A percentile compares a stretch with the other conserved stretches of the same genome.
phyloP scores from a whole-genome alignment of 2,329 filamentous ascomycete genomes.

The Talaromyces sp. region DNA sequence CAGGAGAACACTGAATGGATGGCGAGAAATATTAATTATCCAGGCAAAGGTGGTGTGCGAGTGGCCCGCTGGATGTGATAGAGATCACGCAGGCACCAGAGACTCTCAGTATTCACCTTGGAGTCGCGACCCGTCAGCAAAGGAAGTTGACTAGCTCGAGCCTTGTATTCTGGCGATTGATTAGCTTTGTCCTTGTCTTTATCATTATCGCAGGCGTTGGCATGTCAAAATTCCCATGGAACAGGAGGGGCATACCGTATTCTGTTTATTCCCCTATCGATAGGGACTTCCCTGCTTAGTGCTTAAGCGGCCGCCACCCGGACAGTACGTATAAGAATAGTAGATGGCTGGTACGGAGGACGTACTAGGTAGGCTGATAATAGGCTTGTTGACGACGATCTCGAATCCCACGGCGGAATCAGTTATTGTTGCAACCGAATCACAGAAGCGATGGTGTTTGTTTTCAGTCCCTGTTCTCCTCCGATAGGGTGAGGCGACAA shows the following conservation, averaged over 20 bases:
- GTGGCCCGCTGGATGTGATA: constrained; percentile 11
- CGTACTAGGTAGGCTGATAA: not conserved
- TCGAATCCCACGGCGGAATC: not conserved
- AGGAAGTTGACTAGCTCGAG: not conserved
- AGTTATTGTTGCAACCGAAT: not conserved
- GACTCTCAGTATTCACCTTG: constrained; percentile 13
- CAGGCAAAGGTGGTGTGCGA: constrained; percentile 3
- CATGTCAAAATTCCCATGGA: not conserved
- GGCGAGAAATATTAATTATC: not conserved
- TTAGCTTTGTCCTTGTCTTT: not conserved
- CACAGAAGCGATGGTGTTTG: not conserved
- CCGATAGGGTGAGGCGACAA: not conserved
- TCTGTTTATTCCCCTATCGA: not conserved
- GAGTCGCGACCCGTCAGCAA: not conserved
- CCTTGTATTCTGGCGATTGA: not conserved
- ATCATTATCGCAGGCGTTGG: not conserved
- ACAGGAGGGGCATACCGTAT: not conserved
- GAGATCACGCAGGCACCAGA: constrained; percentile 24
- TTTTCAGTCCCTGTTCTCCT: not conserved
- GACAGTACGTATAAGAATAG: not conserved
- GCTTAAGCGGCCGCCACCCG: not conserved
- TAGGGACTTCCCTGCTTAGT: not conserved
- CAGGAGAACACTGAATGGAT: not conserved
- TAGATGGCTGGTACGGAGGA: not conserved
- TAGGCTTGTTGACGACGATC: not conserved